phyloP scores from a whole-genome alignment of 1,284 basidiomycete genomes.

The Ganoderma multipileum region DNA sequence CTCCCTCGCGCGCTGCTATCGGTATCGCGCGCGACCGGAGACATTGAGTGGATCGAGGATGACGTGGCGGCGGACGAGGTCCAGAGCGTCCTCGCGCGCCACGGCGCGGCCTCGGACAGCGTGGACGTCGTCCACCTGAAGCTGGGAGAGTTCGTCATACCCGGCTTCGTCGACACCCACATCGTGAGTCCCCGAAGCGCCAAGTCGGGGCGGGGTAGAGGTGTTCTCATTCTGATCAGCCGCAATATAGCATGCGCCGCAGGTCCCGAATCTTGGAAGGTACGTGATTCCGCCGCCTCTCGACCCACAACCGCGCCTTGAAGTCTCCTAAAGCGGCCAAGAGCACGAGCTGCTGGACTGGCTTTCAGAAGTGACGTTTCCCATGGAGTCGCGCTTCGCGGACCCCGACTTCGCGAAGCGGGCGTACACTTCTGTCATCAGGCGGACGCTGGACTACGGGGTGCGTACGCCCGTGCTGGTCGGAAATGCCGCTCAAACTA shows the following conservation, averaged over 20 bases:
- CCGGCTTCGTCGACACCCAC: slow-evolving; percentile 92
- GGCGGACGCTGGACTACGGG: slow-evolving; percentile 77
- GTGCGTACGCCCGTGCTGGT: slow-evolving; percentile 51
- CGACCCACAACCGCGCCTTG: slow-evolving; percentile 7
- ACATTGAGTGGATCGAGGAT: slow-evolving; percentile 72
- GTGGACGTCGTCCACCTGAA: slow-evolving; percentile 55
- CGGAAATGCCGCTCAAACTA: not conserved
- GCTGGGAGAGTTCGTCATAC: slow-evolving; percentile 83
- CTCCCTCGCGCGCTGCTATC: slow-evolving; percentile 65
- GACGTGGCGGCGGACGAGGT: slow-evolving; percentile 55
- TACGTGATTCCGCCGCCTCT: slow-evolving; percentile 36
- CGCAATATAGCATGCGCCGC: slow-evolving; percentile 78
- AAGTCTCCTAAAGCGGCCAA: slow-evolving; percentile 60
- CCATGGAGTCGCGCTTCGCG: slow-evolving; percentile 84
- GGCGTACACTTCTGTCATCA: slow-evolving; percentile 79
- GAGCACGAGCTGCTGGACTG: slow-evolving; percentile 91
- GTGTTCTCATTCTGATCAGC: slow-evolving; percentile 8
- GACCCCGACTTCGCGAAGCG: slow-evolving; percentile 75
- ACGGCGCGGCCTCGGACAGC: slow-evolving; percentile 42
- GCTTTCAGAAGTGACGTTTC: slow-evolving; percentile 89
- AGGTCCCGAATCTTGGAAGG: slow-evolving; percentile 86
- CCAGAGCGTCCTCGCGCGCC: slow-evolving; percentile 52
- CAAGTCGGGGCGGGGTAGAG: not conserved
- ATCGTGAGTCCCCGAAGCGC: slow-evolving; percentile 65
- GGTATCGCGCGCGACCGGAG: slow-evolving; percentile 58